These are phyloP conservation scores for Halophytophthora polymorphica DNA, from an alignment of 352 stramenopile genomes.

Conservation along the genomic window DNA sequence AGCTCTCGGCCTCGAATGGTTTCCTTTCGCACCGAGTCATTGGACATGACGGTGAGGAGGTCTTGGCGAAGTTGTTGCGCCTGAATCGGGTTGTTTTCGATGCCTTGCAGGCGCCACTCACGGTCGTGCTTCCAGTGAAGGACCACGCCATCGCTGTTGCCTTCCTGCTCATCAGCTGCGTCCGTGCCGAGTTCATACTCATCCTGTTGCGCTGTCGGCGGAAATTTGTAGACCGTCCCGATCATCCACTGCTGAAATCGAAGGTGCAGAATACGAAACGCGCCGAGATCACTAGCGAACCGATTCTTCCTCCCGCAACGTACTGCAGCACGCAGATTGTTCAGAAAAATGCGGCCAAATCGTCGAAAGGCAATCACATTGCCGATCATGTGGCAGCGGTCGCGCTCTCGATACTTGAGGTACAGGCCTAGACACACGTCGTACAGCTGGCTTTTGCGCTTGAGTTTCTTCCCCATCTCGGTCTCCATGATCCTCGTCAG, in stretches of 20 bases:
- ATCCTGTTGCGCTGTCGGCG: slow-evolving; percentile 6
- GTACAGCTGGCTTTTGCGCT: slow-evolving; percentile 59
- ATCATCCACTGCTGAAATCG: slow-evolving; percentile 50
- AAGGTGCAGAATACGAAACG: slow-evolving; percentile 34
- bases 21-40: slow-evolving; percentile 28
- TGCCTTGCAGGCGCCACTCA: slow-evolving; percentile 42
- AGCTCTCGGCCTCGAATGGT: slow-evolving; percentile 37
- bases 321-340: slow-evolving; percentile 18
- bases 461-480: slow-evolving; percentile 45
- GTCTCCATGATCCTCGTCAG: slow-evolving; percentile 67
- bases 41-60: slow-evolving; percentile 28
- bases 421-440: slow-evolving; percentile 54
- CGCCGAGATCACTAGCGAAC: slow-evolving; percentile 47
- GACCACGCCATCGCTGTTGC: slow-evolving; percentile 14
- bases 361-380: slow-evolving; percentile 55
- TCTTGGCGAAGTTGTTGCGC: slow-evolving; percentile 33
- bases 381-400: slow-evolving; percentile 46
- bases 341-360: slow-evolving; percentile 36
- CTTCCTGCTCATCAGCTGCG: slow-evolving; percentile 12
- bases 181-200: slow-evolving; percentile 2
- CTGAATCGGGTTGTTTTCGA: slow-evolving; percentile 34
- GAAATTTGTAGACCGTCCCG: slow-evolving; percentile 28
- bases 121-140: slow-evolving; percentile 50
- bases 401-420: slow-evolving; percentile 50
- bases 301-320: slow-evolving; percentile 38